A percentile compares a stretch with the other conserved stretches of the same genome.
Conservation (phyloP, 306 rosid species). For the Malus sieversii region DNA sequence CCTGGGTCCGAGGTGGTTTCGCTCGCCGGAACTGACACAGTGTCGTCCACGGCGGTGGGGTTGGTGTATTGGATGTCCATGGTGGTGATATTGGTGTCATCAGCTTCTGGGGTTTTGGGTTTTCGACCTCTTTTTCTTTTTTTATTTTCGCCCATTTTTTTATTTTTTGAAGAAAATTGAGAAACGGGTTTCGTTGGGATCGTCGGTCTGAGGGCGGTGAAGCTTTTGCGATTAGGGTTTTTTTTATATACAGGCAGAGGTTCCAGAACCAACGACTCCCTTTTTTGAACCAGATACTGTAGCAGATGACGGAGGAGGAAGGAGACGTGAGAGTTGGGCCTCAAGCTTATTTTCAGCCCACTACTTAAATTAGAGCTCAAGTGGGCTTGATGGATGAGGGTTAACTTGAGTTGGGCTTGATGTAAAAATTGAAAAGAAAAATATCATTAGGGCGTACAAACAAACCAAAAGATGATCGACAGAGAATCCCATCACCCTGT, state of each 20-base stretch:
- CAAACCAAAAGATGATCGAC: too few species aligned
- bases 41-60: constrained; percentile 16
- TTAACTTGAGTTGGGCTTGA: neutral
- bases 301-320: neutral
- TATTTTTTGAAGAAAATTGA: neutral
- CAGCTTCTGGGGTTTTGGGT: constrained; percentile 25
- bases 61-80: constrained; percentile 14
- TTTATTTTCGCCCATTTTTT: constrained; percentile 39
- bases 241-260: neutral
- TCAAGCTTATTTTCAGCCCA: neutral
- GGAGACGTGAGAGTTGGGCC: neutral
- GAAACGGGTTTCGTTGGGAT: neutral
- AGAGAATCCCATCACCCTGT: too few species aligned
- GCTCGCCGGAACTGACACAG: constrained; percentile 12
- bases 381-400: too few species aligned
- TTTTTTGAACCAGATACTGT: neutral
- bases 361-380: neutral
- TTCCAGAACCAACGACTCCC: neutral
- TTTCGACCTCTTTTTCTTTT: constrained; percentile 46
- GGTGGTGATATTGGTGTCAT: constrained; percentile 6
- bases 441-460: too few species aligned
- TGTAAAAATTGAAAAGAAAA: too few species aligned
- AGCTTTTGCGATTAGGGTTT: neutral
- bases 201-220: neutral
- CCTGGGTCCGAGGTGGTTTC: constrained; percentile 10